phyloP scores from a whole-genome alignment of 768 basidiomycete species.

The Kwoniella heveanensis region DNA sequence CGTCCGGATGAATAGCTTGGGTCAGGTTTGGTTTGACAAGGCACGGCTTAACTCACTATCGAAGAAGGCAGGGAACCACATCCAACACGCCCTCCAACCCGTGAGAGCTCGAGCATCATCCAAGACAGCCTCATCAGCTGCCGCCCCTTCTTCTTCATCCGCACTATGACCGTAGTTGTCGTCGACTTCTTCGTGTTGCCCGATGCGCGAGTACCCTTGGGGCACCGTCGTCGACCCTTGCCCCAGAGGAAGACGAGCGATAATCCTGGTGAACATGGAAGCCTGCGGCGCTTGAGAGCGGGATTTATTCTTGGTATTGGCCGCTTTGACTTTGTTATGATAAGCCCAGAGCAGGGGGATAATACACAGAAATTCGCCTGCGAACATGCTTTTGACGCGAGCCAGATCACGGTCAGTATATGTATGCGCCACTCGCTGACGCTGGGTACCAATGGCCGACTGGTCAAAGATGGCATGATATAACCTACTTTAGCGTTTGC shows the following conservation, averaged over 20 bases:
- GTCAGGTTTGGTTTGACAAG: no score
- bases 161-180: not conserved
- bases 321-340: slow-evolving; percentile 26
- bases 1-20: no score
- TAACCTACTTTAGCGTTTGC: slow-evolving; percentile 54
- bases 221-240: slow-evolving; percentile 16
- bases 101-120: slow-evolving; percentile 23
- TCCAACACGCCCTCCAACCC: slow-evolving; percentile 42
- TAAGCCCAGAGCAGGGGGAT: slow-evolving; percentile 45
- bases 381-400: slow-evolving; percentile 57
- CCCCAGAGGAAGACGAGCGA: slow-evolving; percentile 20
- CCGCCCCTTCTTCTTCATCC: slow-evolving; percentile 11
- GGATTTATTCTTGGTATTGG: not conserved
- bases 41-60: slow-evolving; percentile 41
- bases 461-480: no score
- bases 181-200: slow-evolving; percentile 14
- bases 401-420: not conserved
- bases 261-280: slow-evolving; percentile 33
- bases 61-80: slow-evolving; percentile 55
- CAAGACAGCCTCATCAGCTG: not conserved
- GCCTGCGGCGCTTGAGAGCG: slow-evolving; percentile 15
- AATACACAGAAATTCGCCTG: slow-evolving; percentile 81
- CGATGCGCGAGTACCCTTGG: slow-evolving; percentile 19
- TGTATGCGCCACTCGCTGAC: no score
- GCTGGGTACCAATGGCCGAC: no score